Base-by-base conservation (phyloP, 192 early-diverging fungal genomes). In the Cladochytrium replicatum region DNA sequence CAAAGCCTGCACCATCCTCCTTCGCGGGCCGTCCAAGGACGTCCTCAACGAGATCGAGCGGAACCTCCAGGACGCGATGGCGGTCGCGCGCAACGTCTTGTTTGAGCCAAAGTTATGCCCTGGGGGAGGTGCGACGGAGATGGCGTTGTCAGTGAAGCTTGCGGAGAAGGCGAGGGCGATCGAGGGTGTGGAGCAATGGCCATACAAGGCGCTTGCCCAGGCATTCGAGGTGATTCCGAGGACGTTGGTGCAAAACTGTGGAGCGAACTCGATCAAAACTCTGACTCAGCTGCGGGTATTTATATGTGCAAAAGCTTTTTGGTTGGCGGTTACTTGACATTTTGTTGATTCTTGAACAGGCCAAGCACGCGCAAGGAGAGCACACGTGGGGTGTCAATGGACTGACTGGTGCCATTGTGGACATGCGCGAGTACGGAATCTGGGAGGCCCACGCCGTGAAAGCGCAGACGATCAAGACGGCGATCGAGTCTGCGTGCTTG, bases 371-470 rank as follows among this genome's bases (percentile, higher is more conserved):
- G 2, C n/a, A 25, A 9, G 92, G 86, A 7, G 70, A 88, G 54
- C 75, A 86, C 52, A 78, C 89, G 17, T 97, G 84, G 79, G 96
- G 96, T 51, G 88, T 99, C 58, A 91, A 99, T 61, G 96, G 96
- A 32, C 79, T 78, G 48, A 81, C 75, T 38, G 96, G 96, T 50
- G 78, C 82, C 57, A 75, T 95, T 17, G 91, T 86, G 5, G 93
- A 99, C 57, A 99, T 99, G 96, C 80, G 83, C 41, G 80, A 86
- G 47, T 99, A 97, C 52, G 96, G 96, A 54, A 75, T 99, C 40
- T 99, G 96, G 96, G 96, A 99, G 69, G 93, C 96, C 9, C 80
- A 84, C 49, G 93, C 93, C n/a, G 96, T 99, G 60, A 99, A 99
- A 78, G 82, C 94, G 7, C 96, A 99, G 77, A 99, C 92, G 2